A percentile compares a stretch with the other conserved stretches of the same genome.
phyloP scores from a whole-genome alignment of 495 filamentous ascomycete genomes.

The Aspergillus asperescens region DNA sequence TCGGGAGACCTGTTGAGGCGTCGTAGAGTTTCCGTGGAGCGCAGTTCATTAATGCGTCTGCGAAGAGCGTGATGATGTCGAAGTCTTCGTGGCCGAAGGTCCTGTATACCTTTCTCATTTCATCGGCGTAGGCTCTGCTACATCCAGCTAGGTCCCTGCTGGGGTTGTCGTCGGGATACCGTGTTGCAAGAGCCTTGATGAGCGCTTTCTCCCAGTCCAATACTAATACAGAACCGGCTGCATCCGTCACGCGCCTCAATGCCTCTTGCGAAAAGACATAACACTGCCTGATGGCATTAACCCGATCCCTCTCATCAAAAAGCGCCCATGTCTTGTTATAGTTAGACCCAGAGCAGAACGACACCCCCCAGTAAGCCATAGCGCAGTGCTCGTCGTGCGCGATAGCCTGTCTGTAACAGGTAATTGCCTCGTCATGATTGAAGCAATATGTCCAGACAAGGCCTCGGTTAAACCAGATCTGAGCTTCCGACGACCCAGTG shows the following conservation, averaged over 20 bases:
- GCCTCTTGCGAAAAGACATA: too few species aligned
- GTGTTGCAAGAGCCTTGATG: too few species aligned
- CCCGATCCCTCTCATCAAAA: too few species aligned
- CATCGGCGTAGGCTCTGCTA: constrained; percentile 58
- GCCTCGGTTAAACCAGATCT: constrained; percentile 25
- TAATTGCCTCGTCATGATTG: constrained; percentile 21
- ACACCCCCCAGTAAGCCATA: constrained; percentile 64
- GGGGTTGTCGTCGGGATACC: too few species aligned
- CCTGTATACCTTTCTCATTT: constrained; percentile 54
- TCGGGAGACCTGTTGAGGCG: constrained; percentile 51
- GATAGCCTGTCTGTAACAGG: constrained; percentile 38
- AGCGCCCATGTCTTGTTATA: constrained; percentile 69
- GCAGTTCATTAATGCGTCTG: constrained; percentile 63
- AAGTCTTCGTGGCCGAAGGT: constrained; percentile 48
- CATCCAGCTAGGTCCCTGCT: too few species aligned
- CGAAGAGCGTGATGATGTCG: constrained; percentile 57
- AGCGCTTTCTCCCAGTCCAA: too few species aligned
- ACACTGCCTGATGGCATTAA: too few species aligned
- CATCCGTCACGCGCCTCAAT: too few species aligned
- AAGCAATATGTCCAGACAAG: constrained; percentile 26
- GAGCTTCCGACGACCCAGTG: constrained; percentile 27
- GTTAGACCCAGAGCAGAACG: constrained; percentile 60
- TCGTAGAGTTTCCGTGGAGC: constrained; percentile 66
- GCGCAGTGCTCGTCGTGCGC: constrained; percentile 47
- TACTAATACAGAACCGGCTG: too few species aligned